Conservation (phyloP, 768 basidiomycete species). For the Arthromyces matolae region DNA sequence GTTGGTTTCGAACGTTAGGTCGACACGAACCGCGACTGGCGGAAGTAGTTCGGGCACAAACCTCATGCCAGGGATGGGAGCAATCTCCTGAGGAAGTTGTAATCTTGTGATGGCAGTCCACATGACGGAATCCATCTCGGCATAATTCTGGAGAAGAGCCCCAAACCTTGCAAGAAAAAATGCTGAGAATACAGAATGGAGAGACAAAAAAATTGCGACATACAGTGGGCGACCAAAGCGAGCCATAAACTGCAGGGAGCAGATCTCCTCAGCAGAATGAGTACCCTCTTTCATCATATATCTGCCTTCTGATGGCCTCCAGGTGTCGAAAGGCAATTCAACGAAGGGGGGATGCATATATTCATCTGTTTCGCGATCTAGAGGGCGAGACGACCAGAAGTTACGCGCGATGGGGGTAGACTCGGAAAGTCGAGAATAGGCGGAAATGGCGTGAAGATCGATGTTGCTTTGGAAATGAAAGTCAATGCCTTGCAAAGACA, state of each 20-base stretch:
- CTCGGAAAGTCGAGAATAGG: neutral
- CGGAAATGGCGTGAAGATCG: neutral
- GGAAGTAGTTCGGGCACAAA: neutral
- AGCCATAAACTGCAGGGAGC: neutral
- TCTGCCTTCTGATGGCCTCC: neutral
- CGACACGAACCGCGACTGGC: neutral
- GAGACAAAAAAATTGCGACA: neutral
- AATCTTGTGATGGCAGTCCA: neutral
- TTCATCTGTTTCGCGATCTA: neutral
- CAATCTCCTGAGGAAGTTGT: neutral
- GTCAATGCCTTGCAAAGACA: constrained; percentile 1
- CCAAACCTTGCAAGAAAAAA: neutral
- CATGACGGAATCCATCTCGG: neutral
- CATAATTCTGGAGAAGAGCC: neutral
- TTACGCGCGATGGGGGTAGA: neutral
- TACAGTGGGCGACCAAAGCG: neutral
- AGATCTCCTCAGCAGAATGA: neutral
- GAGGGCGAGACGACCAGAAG: neutral
- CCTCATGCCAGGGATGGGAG: neutral
- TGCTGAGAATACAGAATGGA: neutral
- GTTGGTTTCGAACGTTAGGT: neutral
- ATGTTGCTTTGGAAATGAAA: neutral
- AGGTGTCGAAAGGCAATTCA: constrained; percentile 5
- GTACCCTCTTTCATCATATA: neutral
- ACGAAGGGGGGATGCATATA: constrained; percentile 1